Percentiles rank a stretch among this genome's conserved stretches.
phyloP scores from a whole-genome alignment of 768 basidiomycete genomes.

The Kwoniella sp. region DNA sequence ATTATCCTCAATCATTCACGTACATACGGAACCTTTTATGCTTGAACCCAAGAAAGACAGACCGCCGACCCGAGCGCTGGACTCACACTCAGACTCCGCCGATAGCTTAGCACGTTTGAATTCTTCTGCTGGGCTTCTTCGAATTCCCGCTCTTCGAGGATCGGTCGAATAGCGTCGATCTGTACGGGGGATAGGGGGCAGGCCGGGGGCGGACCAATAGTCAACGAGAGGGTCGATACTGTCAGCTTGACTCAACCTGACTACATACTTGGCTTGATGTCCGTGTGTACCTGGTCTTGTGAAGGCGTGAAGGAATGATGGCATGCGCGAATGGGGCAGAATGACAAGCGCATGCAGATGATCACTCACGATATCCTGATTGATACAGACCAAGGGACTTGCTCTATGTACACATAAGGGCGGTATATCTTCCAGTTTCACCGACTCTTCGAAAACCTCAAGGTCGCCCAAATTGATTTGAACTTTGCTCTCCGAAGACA shows the following conservation, averaged over 20 bases:
- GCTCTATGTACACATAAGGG: slow-evolving; percentile 40
- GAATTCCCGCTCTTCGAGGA: slow-evolving; percentile 49
- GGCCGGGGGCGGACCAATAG: no score
- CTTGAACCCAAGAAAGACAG: not conserved
- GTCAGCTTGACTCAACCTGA: no score
- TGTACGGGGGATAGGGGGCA: slow-evolving; percentile 14
- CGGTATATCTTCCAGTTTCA: slow-evolving; percentile 46
- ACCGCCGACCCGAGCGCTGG: no score
- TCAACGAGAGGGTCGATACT: no score
- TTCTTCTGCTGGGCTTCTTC: slow-evolving; percentile 53
- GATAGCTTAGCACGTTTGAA: slow-evolving; percentile 53
- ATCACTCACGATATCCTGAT: slow-evolving; percentile 54
- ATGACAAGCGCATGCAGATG: no score
- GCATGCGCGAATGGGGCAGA: no score
- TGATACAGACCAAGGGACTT: slow-evolving; percentile 51
- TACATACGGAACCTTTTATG: not conserved
- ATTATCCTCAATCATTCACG: not conserved
- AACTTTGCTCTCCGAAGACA: no score
- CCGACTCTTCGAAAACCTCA: slow-evolving; percentile 35
- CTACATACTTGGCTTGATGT: no score
- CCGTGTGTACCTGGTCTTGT: not conserved
- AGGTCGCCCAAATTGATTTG: no score
- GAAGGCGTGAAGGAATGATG: not conserved
- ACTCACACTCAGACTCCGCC: slow-evolving; percentile 53
- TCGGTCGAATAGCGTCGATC: slow-evolving; percentile 55